Evolutionary conservation across 306 rosid genomes (phyloP).

Genomic region (Aeschynomene evenia): DNA sequence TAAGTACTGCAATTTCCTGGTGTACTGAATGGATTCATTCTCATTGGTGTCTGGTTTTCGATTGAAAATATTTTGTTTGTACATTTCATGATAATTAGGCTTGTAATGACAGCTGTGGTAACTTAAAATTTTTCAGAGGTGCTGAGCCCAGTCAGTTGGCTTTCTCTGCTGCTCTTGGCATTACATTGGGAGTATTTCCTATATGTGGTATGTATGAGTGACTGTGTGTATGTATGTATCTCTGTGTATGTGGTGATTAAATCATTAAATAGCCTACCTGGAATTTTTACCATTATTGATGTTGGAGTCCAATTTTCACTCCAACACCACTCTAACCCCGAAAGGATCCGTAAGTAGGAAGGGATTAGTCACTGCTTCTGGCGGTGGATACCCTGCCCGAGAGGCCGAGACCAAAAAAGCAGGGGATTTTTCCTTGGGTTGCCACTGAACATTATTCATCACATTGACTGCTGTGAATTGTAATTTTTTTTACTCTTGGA

Average conservation of each 20-base stretch:
- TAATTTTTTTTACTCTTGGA: background rate
- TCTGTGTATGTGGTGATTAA: too few species aligned
- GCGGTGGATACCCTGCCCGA: too few species aligned
- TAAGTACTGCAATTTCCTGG: background rate
- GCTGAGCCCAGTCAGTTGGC: conserved; percentile 87
- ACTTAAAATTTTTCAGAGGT: conserved; percentile 53
- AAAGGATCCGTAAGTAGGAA: too few species aligned
- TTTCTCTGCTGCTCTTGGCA: conserved; percentile 86
- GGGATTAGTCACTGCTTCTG: too few species aligned
- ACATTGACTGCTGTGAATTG: conserved; percentile 6
- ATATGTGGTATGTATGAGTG: conserved; percentile 72
- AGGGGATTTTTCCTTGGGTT: background rate
- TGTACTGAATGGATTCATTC: too few species aligned
- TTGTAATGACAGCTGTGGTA: background rate
- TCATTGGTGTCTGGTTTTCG: conserved; percentile 3
- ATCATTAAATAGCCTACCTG: background rate
- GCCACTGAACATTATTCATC: background rate
- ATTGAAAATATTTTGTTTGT: conserved; percentile 12
- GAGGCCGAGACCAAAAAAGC: too few species aligned
- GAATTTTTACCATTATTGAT: background rate
- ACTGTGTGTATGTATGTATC: too few species aligned
- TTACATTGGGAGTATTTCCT: conserved; percentile 87
- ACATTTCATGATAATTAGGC: background rate
- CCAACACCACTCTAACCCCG: background rate
- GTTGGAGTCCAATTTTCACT: background rate